These are phyloP conservation scores for Pyrenopolyporus hunteri DNA, from an alignment of 495 filamentous ascomycete species.

Conservation along the genomic window DNA sequence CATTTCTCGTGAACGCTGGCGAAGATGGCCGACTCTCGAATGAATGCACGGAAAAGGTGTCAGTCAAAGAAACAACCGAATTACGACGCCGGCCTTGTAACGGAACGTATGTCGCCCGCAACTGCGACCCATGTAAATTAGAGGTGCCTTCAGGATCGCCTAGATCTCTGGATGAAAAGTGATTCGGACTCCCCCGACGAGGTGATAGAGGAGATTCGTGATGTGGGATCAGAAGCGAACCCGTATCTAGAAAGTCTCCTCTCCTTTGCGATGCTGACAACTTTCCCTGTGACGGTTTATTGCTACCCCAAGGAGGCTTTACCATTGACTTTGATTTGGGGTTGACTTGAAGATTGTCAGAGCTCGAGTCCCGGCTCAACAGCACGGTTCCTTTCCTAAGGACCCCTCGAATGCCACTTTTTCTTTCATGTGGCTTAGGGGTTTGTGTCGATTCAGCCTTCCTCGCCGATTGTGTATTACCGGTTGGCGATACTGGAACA, in stretches of 20 bases:
- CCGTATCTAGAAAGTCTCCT: slow-evolving; percentile 28
- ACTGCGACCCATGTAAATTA: slow-evolving; percentile 39
- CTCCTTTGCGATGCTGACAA: slow-evolving; percentile 9
- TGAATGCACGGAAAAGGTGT: slow-evolving; percentile 63
- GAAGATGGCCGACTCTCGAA: slow-evolving; percentile 57
- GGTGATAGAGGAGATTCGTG: slow-evolving; percentile 51
- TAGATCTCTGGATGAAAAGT: slow-evolving; percentile 44
- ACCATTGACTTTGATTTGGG: slow-evolving; percentile 26
- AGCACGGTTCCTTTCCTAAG: slow-evolving; percentile 39
- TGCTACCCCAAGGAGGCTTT: slow-evolving; percentile 33
- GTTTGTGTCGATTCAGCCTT: slow-evolving; percentile 23
- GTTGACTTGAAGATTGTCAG: slow-evolving; percentile 29
- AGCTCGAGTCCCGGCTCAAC: slow-evolving; percentile 41
- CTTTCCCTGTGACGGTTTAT: slow-evolving; percentile 23
- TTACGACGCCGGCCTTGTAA: slow-evolving; percentile 61
- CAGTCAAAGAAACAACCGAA: slow-evolving; percentile 64
- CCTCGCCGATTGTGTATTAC: slow-evolving; percentile 37
- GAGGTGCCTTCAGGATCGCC: slow-evolving; percentile 14
- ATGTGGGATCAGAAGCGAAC: slow-evolving; percentile 30
- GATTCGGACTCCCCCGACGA: slow-evolving; percentile 46
- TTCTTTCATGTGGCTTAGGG: slow-evolving; percentile 39
- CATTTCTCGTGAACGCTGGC: slow-evolving; percentile 52
- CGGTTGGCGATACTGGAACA: slow-evolving; percentile 26
- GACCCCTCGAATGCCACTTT: slow-evolving; percentile 41
- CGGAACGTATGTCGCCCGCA: slow-evolving; percentile 56